phyloP scores from a whole-genome alignment of 768 basidiomycete species.

The Leccinum boreale region DNA sequence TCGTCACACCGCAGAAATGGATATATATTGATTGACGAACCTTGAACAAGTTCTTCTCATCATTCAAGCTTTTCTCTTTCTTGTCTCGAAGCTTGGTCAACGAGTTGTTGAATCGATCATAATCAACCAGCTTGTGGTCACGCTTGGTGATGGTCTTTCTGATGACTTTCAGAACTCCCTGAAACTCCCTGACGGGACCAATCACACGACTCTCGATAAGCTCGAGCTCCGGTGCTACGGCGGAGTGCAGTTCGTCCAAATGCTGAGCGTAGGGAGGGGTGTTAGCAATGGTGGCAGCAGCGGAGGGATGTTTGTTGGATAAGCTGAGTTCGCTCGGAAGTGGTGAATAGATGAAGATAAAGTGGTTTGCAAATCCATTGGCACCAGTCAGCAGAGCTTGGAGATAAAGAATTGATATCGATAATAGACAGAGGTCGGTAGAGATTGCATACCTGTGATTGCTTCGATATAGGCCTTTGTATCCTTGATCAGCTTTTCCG shows the following conservation, averaged over 20 bases:
- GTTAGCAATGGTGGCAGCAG: constrained; percentile 73
- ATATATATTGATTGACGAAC: constrained; percentile 36
- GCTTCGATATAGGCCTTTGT: constrained; percentile 83
- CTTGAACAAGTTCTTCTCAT: constrained; percentile 98
- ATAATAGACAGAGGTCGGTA: background rate
- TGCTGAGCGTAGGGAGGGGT: constrained; percentile 67
- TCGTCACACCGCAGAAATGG: background rate
- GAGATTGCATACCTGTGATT: constrained; percentile 51
- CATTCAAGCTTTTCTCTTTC: constrained; percentile 93
- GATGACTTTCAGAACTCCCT: constrained; percentile 81
- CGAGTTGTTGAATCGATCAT: constrained; percentile 94
- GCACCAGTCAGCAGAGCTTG: constrained; percentile 67
- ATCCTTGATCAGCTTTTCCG: constrained; percentile 92
- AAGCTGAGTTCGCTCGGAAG: constrained; percentile 77
- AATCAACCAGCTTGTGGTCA: constrained; percentile 96
- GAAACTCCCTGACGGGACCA: constrained; percentile 86
- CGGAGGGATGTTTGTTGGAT: constrained; percentile 71
- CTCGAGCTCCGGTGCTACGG: constrained; percentile 87
- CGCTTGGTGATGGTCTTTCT: constrained; percentile 95
- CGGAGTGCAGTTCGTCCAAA: constrained; percentile 79
- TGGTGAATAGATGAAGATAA: constrained; percentile 60
- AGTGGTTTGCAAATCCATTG: constrained; percentile 61
- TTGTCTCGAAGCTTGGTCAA: constrained; percentile 95
- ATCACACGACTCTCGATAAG: constrained; percentile 85
- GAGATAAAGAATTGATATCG: constrained; percentile 1